These are phyloP conservation scores for Ascodesmis nigricans DNA, from an alignment of 495 filamentous ascomycete species.

Conservation along the genomic window DNA sequence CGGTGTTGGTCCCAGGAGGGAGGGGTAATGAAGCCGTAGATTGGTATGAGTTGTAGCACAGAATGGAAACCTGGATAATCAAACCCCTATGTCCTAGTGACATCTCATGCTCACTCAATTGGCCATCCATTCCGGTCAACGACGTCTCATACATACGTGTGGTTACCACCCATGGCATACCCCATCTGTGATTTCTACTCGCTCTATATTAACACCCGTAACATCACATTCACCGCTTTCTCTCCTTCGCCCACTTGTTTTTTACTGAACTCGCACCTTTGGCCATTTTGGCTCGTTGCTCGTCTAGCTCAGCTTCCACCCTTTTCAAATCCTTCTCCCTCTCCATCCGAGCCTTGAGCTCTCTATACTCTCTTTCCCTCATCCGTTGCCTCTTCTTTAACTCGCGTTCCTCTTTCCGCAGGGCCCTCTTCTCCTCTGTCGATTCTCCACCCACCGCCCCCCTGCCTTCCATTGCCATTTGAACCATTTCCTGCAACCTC, in stretches of 20 bases:
- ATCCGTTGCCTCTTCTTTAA: slow-evolving; percentile 28
- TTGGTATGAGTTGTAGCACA: no score
- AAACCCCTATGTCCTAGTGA: no score
- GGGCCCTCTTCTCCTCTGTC: slow-evolving; percentile 22
- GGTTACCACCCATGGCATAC: no score
- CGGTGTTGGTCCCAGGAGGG: slow-evolving; percentile 18
- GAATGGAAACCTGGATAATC: no score
- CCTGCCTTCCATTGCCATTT: slow-evolving; percentile 11
- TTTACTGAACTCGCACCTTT: slow-evolving; percentile 26
- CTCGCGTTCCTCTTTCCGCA: slow-evolving; percentile 29
- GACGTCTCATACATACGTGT: no score
- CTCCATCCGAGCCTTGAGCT: slow-evolving; percentile 41
- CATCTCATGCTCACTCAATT: no score
- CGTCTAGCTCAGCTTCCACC: slow-evolving; percentile 55
- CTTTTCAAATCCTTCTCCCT: slow-evolving; percentile 46
- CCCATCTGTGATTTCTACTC: no score
- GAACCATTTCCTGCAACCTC: background rate
- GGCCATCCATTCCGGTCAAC: no score
- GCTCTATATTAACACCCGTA: no score
- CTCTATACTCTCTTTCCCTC: slow-evolving; percentile 29
- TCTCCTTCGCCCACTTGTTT: slow-evolving; percentile 19
- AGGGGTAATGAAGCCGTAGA: no score
- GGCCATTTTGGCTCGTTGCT: slow-evolving; percentile 58
- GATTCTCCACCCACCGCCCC: slow-evolving; percentile 10
- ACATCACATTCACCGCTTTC: no score